Conservation (phyloP, 2,329 filamentous ascomycete species). For the Phialophora chinensis region DNA sequence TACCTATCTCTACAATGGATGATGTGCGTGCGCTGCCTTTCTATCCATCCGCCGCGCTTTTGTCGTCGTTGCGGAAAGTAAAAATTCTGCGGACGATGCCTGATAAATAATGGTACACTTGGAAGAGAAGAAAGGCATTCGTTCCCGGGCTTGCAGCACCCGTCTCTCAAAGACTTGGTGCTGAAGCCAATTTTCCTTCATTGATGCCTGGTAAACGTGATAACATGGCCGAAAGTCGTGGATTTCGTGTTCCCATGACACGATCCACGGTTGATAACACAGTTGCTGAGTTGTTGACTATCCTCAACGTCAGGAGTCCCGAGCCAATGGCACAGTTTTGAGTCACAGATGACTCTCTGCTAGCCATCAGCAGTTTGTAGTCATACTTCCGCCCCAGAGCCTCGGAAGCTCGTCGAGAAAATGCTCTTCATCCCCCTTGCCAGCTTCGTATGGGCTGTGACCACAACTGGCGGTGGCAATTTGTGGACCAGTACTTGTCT, state of each 20-base stretch:
- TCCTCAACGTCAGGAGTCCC: not conserved
- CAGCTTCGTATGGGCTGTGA: constrained; percentile 23
- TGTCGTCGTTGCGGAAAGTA: not conserved
- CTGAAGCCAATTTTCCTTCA: not conserved
- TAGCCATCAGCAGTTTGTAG: not conserved
- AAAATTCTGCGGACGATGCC: not conserved
- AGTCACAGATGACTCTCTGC: not conserved
- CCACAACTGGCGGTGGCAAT: constrained; percentile 3
- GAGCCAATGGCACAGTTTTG: not conserved
- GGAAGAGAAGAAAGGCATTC: not conserved
- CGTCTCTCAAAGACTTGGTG: too few relatives aligned
- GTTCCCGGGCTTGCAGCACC: not conserved
- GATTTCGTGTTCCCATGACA: not conserved
- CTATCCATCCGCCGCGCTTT: not conserved
- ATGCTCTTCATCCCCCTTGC: constrained; percentile 34
- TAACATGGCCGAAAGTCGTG: not conserved
- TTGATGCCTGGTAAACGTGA: not conserved
- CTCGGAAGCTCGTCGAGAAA: constrained; percentile 33
- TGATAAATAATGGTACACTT: not conserved
- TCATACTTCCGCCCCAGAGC: not conserved
- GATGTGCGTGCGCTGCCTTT: not conserved
- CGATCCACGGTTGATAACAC: not conserved
- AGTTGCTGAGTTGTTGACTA: not conserved
- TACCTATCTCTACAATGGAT: not conserved
- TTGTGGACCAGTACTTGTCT: constrained; percentile 21